These are phyloP conservation scores for Sporothrix schenckii DNA, from an alignment of 2,329 filamentous ascomycete species.

Conservation along the genomic window DNA sequence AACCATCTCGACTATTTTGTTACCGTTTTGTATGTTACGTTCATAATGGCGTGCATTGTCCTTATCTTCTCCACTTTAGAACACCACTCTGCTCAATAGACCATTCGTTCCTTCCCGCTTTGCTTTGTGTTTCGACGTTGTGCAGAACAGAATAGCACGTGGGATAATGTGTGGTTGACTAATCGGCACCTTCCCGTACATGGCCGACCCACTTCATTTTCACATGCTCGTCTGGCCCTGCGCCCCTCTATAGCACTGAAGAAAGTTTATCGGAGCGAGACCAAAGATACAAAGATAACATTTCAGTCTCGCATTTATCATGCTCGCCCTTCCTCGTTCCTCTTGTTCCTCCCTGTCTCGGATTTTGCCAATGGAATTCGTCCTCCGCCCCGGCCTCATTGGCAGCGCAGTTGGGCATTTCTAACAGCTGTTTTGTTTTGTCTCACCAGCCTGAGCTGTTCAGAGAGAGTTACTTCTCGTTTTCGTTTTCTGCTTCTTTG, in stretches of 20 bases:
- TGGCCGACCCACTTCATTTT: slow-evolving; percentile 25
- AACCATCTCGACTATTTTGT: slow-evolving; percentile 29
- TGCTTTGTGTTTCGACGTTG: neutral
- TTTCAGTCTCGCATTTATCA: neutral
- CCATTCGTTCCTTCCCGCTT: neutral
- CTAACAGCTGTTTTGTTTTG: slow-evolving; percentile 21
- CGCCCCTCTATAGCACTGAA: neutral
- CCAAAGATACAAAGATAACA: slow-evolving; percentile 26
- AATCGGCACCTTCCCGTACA: neutral
- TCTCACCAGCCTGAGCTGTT: slow-evolving; percentile 5
- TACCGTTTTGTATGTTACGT: neutral
- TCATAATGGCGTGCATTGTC: neutral
- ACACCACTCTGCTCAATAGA: neutral
- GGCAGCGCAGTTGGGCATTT: slow-evolving; percentile 16
- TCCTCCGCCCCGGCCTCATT: slow-evolving; percentile 17
- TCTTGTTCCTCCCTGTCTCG: slow-evolving; percentile 2
- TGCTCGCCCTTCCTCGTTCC: neutral
- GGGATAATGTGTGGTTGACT: slow-evolving; percentile 16
- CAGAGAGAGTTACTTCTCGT: neutral
- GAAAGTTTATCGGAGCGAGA: slow-evolving; percentile 16
- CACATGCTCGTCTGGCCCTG: slow-evolving; percentile 27
- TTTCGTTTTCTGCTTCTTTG: neutral
- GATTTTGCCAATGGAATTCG: slow-evolving; percentile 23
- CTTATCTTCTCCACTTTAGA: neutral
- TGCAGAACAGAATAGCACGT: neutral